phyloP scores from a whole-genome alignment of 352 stramenopile genomes.

The Globisporangium recalcitrans region DNA sequence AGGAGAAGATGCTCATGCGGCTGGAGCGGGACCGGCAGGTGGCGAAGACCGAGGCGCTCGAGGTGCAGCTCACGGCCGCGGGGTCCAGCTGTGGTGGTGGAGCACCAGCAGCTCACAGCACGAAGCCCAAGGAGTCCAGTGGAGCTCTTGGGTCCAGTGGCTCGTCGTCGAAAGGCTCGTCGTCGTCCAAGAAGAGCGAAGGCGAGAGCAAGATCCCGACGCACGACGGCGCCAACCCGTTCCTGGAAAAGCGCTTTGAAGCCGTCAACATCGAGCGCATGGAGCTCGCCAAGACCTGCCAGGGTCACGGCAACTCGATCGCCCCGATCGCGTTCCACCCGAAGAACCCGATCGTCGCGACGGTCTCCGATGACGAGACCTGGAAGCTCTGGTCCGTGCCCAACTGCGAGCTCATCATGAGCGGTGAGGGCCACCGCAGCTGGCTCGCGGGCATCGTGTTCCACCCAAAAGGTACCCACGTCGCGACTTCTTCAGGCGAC shows the following conservation, averaged over 20 bases:
- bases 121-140: slow-evolving; percentile 9
- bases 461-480: slow-evolving; percentile 88
- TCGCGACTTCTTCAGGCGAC: slow-evolving; percentile 90
- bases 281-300: slow-evolving; percentile 83
- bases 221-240: slow-evolving; percentile 63
- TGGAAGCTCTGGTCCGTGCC: slow-evolving; percentile 94
- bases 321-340: slow-evolving; percentile 90
- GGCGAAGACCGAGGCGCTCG: slow-evolving; percentile 85
- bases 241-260: slow-evolving; percentile 68
- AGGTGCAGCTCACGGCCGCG: slow-evolving; percentile 73
- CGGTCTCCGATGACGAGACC: slow-evolving; percentile 91
- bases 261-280: slow-evolving; percentile 64
- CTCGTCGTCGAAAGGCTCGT: slow-evolving; percentile 20
- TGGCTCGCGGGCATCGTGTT: slow-evolving; percentile 91
- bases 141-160: background rate
- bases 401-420: slow-evolving; percentile 93
- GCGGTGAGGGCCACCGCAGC: slow-evolving; percentile 88
- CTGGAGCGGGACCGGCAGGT: slow-evolving; percentile 91
- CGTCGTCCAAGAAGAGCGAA: slow-evolving; percentile 24
- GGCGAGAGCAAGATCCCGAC: slow-evolving; percentile 60
- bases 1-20: slow-evolving; percentile 96
- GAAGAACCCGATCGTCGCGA: slow-evolving; percentile 90
- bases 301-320: slow-evolving; percentile 89
- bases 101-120: background rate
- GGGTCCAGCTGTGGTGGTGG: slow-evolving; percentile 7